phyloP scores from a whole-genome alignment of 2,329 filamentous ascomycete species.

The Thermochaetoides dissita region DNA sequence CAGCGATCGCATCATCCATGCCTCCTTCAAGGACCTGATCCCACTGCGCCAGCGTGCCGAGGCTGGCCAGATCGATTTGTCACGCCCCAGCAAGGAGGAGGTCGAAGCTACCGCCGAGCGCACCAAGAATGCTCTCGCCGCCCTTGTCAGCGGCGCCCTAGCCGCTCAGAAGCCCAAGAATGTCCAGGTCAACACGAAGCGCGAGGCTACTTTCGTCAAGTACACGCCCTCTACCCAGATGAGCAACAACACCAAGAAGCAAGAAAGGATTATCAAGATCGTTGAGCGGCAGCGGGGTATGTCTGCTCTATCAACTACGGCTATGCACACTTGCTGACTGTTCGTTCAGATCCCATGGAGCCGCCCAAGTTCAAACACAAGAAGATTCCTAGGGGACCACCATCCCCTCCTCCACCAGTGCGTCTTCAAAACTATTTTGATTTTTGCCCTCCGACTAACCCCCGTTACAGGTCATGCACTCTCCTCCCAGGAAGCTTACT shows the following conservation, averaged over 20 bases:
- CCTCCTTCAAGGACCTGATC: conserved; percentile 93
- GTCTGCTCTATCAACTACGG: background rate
- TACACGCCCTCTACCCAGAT: conserved; percentile 97
- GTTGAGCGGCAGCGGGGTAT: conserved; percentile 63
- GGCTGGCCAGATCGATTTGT: conserved; percentile 78
- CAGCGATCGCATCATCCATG: conserved; percentile 74
- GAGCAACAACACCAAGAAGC: conserved; percentile 74
- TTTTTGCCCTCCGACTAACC: background rate
- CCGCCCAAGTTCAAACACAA: conserved; percentile 98
- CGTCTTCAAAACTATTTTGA: background rate
- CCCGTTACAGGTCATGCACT: conserved; percentile 55
- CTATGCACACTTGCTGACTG: too few species aligned
- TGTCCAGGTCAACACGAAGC: conserved; percentile 64
- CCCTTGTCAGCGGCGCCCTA: conserved; percentile 70
- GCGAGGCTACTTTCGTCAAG: conserved; percentile 82
- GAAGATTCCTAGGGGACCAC: conserved; percentile 87
- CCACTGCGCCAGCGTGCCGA: conserved; percentile 85
- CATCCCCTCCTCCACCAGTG: conserved; percentile 74
- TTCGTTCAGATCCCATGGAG: conserved; percentile 64
- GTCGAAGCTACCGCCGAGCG: conserved; percentile 73
- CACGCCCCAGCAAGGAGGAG: conserved; percentile 71
- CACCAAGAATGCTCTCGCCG: conserved; percentile 74
- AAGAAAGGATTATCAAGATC: conserved; percentile 96
- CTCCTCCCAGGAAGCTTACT: conserved; percentile 83
- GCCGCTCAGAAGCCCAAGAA: conserved; percentile 94